These are phyloP conservation scores for Xerophyta viscosa DNA, from an alignment of 106 monocot species.

Conservation along the genomic window DNA sequence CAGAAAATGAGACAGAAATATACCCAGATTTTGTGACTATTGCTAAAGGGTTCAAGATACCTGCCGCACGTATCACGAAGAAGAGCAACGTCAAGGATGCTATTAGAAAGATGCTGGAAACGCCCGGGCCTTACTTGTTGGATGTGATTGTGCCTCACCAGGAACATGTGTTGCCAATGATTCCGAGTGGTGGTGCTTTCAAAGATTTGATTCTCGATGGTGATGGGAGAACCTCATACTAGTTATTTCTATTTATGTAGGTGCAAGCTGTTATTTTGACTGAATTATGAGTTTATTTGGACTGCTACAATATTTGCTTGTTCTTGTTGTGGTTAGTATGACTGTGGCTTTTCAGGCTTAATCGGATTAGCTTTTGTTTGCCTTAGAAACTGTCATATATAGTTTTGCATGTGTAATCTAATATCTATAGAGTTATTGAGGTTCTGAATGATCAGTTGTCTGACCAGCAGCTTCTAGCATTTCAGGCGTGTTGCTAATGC, in stretches of 20 bases:
- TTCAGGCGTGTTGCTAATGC: too few relatives aligned
- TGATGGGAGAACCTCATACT: conserved; percentile 64
- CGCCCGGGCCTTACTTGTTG: conserved; percentile 77
- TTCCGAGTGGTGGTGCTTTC: conserved; percentile 79
- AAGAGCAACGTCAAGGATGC: conserved; percentile 60
- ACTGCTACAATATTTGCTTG: not conserved
- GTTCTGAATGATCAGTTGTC: too few relatives aligned
- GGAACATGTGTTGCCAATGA: conserved; percentile 96
- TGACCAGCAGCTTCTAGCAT: too few relatives aligned
- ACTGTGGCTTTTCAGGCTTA: too few relatives aligned
- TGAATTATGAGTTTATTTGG: too few relatives aligned
- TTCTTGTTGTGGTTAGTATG: conserved; percentile 1
- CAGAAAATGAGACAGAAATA: conserved; percentile 49
- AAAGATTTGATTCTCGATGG: conserved; percentile 85
- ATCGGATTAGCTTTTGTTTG: not conserved
- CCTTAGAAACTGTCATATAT: not conserved
- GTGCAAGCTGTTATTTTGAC: not conserved
- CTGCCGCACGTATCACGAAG: conserved; percentile 62
- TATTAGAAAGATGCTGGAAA: conserved; percentile 70
- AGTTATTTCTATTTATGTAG: not conserved
- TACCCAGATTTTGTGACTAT: conserved; percentile 78
- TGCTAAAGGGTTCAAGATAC: conserved; percentile 70
- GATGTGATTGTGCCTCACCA: conserved; percentile 86
- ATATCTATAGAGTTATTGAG: too few relatives aligned
- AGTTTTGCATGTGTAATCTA: too few relatives aligned